These are phyloP conservation scores for Zasmidium cellare DNA, from an alignment of 2,329 filamentous ascomycete genomes.

Conservation along the genomic window DNA sequence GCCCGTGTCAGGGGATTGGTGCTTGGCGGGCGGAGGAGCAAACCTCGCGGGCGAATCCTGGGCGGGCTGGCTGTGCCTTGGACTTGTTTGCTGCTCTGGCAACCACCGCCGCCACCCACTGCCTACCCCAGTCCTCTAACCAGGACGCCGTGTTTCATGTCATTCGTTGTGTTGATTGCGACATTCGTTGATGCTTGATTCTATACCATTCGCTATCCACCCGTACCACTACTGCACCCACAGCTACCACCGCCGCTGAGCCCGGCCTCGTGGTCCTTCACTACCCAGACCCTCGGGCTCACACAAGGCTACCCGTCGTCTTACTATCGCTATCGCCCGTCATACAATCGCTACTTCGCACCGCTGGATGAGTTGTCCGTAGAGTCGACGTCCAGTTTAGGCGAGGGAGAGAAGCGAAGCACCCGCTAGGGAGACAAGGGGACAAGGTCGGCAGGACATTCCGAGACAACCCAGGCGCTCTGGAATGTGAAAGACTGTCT, in stretches of 20 bases:
- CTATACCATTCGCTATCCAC: neutral
- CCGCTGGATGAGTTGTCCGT: neutral
- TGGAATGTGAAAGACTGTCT: conserved; percentile 11
- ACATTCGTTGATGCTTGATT: neutral
- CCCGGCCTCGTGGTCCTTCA: neutral
- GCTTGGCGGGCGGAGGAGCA: neutral
- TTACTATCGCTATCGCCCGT: neutral
- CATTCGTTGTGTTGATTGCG: conserved; percentile 7
- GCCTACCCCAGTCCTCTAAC: neutral
- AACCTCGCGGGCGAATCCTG: neutral
- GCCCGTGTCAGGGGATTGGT: neutral
- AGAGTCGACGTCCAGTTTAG: neutral
- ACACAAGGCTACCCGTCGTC: neutral
- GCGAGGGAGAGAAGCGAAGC: neutral
- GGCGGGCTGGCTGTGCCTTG: no score
- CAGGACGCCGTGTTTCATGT: neutral
- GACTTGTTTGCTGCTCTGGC: neutral
- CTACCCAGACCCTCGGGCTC: no score
- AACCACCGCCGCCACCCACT: neutral
- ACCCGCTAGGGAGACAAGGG: neutral
- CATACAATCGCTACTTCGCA: neutral
- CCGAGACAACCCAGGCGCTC: neutral
- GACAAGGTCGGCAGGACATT: neutral
- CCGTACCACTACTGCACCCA: neutral
- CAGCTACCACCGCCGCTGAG: neutral